These are phyloP conservation scores for Medicago lupulina DNA, from an alignment of 306 rosid genomes.

Conservation along the genomic window DNA sequence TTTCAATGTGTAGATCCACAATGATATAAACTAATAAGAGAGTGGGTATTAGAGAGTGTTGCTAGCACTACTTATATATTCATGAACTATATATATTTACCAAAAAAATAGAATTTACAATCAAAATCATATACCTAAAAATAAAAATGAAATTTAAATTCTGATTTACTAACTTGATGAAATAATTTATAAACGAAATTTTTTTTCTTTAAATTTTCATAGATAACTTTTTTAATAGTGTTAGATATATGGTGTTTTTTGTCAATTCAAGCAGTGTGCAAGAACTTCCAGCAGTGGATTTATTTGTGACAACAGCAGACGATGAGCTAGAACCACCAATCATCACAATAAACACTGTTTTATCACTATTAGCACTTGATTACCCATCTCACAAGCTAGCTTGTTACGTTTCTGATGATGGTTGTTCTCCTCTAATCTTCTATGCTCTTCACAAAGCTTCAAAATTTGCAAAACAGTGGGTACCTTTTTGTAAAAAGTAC, in stretches of 20 bases:
- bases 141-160: too few species aligned
- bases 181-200: too few species aligned
- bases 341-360: conserved; percentile 64
- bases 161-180: too few species aligned
- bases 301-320: conserved; percentile 79
- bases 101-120: too few species aligned
- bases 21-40: too few species aligned
- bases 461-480: conserved; percentile 64
- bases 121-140: too few species aligned
- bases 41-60: too few species aligned
- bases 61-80: too few species aligned
- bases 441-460: conserved; percentile 67
- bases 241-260: background rate
- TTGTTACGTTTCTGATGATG: conserved; percentile 82
- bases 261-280: conserved; percentile 28
- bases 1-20: too few species aligned
- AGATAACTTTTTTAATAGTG: too few species aligned
- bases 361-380: conserved; percentile 71
- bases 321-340: conserved; percentile 64
- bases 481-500: conserved; percentile 68
- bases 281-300: conserved; percentile 65
- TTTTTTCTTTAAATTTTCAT: too few species aligned
- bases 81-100: too few species aligned
- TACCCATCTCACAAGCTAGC: conserved; percentile 73
- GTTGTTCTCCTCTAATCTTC: conserved; percentile 57